phyloP scores from a whole-genome alignment of 1,284 basidiomycete genomes.

The Gomphus bonarii region DNA sequence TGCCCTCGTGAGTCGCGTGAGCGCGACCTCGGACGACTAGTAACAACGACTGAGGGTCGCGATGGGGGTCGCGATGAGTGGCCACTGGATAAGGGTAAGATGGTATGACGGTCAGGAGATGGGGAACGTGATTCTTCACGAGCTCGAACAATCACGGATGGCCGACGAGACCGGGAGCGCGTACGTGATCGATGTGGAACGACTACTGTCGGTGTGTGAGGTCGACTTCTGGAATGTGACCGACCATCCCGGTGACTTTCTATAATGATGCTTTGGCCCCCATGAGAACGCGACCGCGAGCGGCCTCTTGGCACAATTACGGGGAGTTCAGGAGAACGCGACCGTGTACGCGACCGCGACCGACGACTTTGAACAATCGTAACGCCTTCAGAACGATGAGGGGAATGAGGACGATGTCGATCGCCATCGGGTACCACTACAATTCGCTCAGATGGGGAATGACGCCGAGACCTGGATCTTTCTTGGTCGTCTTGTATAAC shows the following conservation, averaged over 20 bases:
- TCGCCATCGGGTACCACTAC: not conserved
- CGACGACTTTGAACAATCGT: not conserved
- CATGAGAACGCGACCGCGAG: not conserved
- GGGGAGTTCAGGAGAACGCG: not conserved
- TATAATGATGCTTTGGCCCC: not conserved
- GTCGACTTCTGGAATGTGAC: not conserved
- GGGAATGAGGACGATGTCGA: not conserved
- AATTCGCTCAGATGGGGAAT: not conserved
- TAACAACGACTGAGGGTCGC: not conserved
- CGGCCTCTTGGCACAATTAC: not conserved
- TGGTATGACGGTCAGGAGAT: not conserved
- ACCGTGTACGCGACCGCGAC: not conserved
- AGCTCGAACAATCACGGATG: not conserved
- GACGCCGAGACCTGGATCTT: not conserved
- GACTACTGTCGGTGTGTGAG: not conserved
- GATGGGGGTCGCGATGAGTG: constrained; percentile 6
- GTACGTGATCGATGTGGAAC: not conserved
- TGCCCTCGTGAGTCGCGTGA: not conserved
- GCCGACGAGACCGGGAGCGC: not conserved
- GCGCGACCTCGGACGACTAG: not conserved
- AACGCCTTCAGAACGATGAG: not conserved
- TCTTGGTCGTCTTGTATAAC: not conserved
- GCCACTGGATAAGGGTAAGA: constrained; percentile 9
- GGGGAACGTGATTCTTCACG: not conserved
- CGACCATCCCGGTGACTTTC: not conserved